Conservation (phyloP, 2,329 filamentous ascomycete genomes). For the Endothia cerciana region DNA sequence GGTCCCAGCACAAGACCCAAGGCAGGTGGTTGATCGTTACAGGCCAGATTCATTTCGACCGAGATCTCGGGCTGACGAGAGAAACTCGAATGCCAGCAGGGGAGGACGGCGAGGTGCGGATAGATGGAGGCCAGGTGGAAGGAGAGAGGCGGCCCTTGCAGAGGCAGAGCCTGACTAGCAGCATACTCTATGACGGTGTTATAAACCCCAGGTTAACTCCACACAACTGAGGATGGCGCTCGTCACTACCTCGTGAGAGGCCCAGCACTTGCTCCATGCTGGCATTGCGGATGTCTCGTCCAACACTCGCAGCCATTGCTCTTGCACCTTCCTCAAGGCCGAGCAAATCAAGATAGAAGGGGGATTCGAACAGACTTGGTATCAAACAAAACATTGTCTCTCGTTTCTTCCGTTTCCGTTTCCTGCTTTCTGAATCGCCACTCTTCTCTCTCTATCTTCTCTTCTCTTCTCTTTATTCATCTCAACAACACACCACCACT, state of each 20-base stretch:
- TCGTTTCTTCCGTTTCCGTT: neutral
- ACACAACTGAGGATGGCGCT: neutral
- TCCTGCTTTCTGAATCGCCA: too few species aligned
- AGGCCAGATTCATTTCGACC: slow-evolving; percentile 7
- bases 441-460: slow-evolving; percentile 12
- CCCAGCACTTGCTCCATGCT: neutral
- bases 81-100: neutral
- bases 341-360: slow-evolving; percentile 1
- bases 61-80: neutral
- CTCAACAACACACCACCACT: slow-evolving; percentile 6
- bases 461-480: slow-evolving; percentile 6
- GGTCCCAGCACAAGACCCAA: slow-evolving; percentile 4
- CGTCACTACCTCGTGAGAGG: neutral
- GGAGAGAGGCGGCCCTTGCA: neutral
- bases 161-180: neutral
- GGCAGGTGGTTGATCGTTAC: slow-evolving; percentile 23
- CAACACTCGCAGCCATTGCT: too few species aligned
- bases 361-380: neutral
- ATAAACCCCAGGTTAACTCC: neutral
- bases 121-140: neutral
- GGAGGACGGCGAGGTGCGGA: neutral
- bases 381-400: slow-evolving; percentile 7
- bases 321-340: neutral
- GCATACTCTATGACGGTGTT: neutral
- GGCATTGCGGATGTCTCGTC: neutral